A percentile compares a stretch with the other conserved stretches of the same genome.
Conservation (phyloP, 495 filamentous ascomycete genomes). For the Penicillium malachiteum region DNA sequence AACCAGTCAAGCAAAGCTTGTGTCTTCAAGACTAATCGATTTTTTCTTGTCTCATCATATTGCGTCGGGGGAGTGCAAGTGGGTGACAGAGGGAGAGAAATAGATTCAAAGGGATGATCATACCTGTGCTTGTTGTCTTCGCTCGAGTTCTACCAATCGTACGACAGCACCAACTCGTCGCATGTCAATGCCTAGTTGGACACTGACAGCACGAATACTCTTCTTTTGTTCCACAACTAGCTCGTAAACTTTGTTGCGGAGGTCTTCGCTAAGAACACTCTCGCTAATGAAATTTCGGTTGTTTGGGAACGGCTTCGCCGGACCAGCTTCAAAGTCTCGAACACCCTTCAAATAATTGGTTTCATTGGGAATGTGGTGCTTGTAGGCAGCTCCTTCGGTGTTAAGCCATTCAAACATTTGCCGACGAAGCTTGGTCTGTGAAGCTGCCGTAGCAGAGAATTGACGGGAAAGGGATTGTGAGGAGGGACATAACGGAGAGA, state of each 20-base stretch:
- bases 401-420: slow-evolving; percentile 69
- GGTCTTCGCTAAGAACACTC: slow-evolving; percentile 70
- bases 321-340: slow-evolving; percentile 20
- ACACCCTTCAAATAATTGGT: slow-evolving; percentile 62
- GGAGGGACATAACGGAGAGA: slow-evolving; percentile 16
- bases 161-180: slow-evolving; percentile 86
- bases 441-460: slow-evolving; percentile 48
- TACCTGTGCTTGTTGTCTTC: slow-evolving; percentile 72
- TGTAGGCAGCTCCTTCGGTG: slow-evolving; percentile 54
- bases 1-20: slow-evolving; percentile 59
- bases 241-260: slow-evolving; percentile 73
- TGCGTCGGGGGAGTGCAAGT: slow-evolving; percentile 9
- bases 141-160: slow-evolving; percentile 83
- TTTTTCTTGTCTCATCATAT: slow-evolving; percentile 71
- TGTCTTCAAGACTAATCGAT: slow-evolving; percentile 99
- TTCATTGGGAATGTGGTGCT: slow-evolving; percentile 54
- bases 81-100: slow-evolving; percentile 6
- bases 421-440: slow-evolving; percentile 50
- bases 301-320: slow-evolving; percentile 63
- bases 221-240: slow-evolving; percentile 62
- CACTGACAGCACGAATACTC: slow-evolving; percentile 76
- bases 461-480: slow-evolving; percentile 32
- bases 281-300: slow-evolving; percentile 72
- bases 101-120: slow-evolving; percentile 26
- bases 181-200: slow-evolving; percentile 75